Base-by-base conservation (phyloP, 2,329 filamentous ascomycete genomes). In the Beauveria scarabaeidicola region DNA sequence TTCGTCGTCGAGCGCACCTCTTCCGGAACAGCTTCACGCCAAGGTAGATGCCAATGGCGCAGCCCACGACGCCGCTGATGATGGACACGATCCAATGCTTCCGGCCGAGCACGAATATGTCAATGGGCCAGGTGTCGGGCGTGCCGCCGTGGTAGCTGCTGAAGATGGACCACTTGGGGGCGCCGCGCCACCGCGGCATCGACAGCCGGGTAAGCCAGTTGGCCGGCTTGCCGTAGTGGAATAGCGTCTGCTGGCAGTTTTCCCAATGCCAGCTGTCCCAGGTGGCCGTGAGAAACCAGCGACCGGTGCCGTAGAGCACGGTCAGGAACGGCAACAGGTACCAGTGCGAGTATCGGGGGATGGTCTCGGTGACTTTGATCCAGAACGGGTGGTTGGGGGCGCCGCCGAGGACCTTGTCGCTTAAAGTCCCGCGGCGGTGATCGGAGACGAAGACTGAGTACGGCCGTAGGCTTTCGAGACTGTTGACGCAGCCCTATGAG, bases 131-230 rank as follows among this genome's bases (percentile, higher is more conserved):
- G 25, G 25, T 44, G 9, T 44, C 47, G 17, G 56, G 47, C 5
- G 15, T 51, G 25, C 56, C 56, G 25, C 47, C 56, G 23, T 40
- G 36, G 40, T 52, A 19, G 56, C 56, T 58, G 32, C 46, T 58
- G 19, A 58, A 58, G 38, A 58, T 44, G 25, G 56, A 52, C 56
- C 56, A 58, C 9, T 58, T 27, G 25, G 56, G 56, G 13, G 56
- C 56, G n/a, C 56, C 56, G 56, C 56, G 56, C 56, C 56, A 58
- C 19, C 41, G 56, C 25, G 56, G 56, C 56, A 58, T 52, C 38
- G 56, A 58, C 17, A 58, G 47, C 11, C 56, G 25, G 23, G 48
- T 58, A n/a, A 58, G 56, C 43, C 54, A 57, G 43, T 40, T 21
- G 27, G 43, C 19, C 4, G 43, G 2, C 29, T 5, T 36, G 21